A percentile compares a stretch with the other conserved stretches of the same genome.
These are phyloP conservation scores for Globisporangium ultimum DNA, from an alignment of 352 stramenopile genomes.

Conservation along the genomic window DNA sequence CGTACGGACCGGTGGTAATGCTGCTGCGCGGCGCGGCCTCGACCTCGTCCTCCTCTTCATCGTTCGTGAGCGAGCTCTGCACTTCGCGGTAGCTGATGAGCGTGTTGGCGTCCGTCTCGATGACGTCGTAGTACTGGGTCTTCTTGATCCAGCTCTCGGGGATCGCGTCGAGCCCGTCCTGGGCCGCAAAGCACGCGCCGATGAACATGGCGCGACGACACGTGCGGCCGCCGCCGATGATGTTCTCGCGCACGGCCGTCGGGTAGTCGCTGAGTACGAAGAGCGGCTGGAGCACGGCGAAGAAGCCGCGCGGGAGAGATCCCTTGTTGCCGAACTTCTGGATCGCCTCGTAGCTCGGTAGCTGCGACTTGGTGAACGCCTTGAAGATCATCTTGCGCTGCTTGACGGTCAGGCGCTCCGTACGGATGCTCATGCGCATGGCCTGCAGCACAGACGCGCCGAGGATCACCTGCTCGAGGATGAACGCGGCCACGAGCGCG, in stretches of 20 bases:
- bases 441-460: constrained; percentile 72
- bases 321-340: constrained; percentile 83
- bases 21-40: constrained; percentile 36
- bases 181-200: constrained; percentile 72
- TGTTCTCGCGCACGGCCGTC: constrained; percentile 78
- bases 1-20: constrained; percentile 31
- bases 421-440: constrained; percentile 84
- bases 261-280: constrained; percentile 80
- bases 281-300: constrained; percentile 68
- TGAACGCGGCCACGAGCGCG: constrained; percentile 66
- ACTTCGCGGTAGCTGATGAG: constrained; percentile 64
- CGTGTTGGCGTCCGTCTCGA: constrained; percentile 71
- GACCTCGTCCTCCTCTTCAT: constrained; percentile 31
- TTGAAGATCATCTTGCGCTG: constrained; percentile 86
- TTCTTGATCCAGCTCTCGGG: constrained; percentile 75
- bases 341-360: constrained; percentile 77
- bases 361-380: constrained; percentile 79
- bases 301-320: constrained; percentile 63
- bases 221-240: constrained; percentile 72
- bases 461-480: constrained; percentile 79
- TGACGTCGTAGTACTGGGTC: constrained; percentile 79
- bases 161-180: constrained; percentile 65
- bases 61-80: constrained; percentile 27
- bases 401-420: constrained; percentile 72
- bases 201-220: constrained; percentile 82